Evolutionary conservation across 2,329 filamentous ascomycete genomes (phyloP), one percentile per base, ranked within the genome.

Genomic region (Grosmannia clavigera): DNA sequence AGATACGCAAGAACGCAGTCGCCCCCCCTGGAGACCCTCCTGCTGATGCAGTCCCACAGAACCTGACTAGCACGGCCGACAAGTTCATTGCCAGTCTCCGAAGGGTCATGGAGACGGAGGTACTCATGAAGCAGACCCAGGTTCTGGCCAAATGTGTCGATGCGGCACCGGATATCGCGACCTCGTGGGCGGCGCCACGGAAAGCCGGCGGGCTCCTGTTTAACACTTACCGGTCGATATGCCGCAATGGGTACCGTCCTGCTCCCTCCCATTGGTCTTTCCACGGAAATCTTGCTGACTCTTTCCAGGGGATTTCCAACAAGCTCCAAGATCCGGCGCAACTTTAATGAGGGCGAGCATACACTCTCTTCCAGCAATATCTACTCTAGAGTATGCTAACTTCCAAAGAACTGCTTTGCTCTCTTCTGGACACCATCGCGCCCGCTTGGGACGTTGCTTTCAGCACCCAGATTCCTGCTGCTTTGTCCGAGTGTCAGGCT

Each of bases 361-460:
- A 14, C n/a, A 10, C 25, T 40, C 19, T 54, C 14, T 5, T 10
- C 10, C 5, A 14, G 10, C 35, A 6, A 3, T 6, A 11, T 10
- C 35, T 38, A 6, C 22, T 22, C 22, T 22, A 22, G 22, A 22
- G 22, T 22, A 5, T 22, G 29, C 46, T 40, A 5, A 11, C 25
- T 19, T 19, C 35, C 10, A 11, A 6, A 58, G 57, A 61, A 6
- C 55, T 61, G 4, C 40, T 57, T 31, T 29, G 43, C 29, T 7
- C 38, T 1, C 56, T 61, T 3, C 43, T 61, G 9, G 57, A 29
- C 29, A 29, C 14, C 5, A 33, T 60, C 16, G 64, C 65, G 1
- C 63, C 58, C 22, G 59, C 62, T 12, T 73, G 70, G 71, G 69
- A 70, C 22, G 60, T 58, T 10, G 60, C 64, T 12, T 71, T 72